Percentiles rank a stretch among this genome's conserved stretches.
phyloP scores from a whole-genome alignment of 2,329 filamentous ascomycete species.

The Cladosporium sp. region DNA sequence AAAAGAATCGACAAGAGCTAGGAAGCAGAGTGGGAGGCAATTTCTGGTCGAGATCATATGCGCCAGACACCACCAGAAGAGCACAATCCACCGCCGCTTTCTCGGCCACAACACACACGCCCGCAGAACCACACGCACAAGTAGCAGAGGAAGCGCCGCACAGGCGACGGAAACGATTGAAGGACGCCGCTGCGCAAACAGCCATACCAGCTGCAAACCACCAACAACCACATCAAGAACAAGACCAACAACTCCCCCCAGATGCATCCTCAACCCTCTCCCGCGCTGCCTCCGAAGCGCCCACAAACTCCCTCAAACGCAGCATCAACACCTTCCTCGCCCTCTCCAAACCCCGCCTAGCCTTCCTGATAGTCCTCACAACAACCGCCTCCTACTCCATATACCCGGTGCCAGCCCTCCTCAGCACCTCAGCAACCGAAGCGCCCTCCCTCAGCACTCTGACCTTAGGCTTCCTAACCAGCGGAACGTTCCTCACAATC shows the following conservation, averaged over 20 bases:
- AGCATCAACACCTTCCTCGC: constrained; percentile 76
- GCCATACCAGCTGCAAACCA: constrained; percentile 16
- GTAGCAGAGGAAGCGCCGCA: constrained; percentile 26
- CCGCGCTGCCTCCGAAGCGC: constrained; percentile 52
- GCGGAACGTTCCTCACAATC: constrained; percentile 77
- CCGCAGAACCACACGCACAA: constrained; percentile 4
- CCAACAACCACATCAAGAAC: no score
- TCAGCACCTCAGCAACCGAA: constrained; percentile 62
- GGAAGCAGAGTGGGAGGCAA: constrained; percentile 9
- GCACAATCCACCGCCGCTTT: constrained; percentile 12
- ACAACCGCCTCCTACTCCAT: constrained; percentile 88
- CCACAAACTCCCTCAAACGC: constrained; percentile 56
- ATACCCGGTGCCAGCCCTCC: constrained; percentile 84
- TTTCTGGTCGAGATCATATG: constrained; percentile 7
- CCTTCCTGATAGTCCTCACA: constrained; percentile 83
- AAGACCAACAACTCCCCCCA: constrained; percentile 42
- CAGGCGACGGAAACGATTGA: constrained; percentile 31
- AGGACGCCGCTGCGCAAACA: constrained; percentile 22
- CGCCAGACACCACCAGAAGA: constrained; percentile 4
- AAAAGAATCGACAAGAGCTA: constrained; percentile 6
- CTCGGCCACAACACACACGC: constrained; percentile 7
- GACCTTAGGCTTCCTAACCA: constrained; percentile 86
- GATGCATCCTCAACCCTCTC: constrained; percentile 60
- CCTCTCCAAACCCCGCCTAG: constrained; percentile 90
- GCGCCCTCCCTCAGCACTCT: constrained; percentile 81